Conservation (phyloP, 176 grass and related monocot species). For the Zizania latifolia region DNA sequence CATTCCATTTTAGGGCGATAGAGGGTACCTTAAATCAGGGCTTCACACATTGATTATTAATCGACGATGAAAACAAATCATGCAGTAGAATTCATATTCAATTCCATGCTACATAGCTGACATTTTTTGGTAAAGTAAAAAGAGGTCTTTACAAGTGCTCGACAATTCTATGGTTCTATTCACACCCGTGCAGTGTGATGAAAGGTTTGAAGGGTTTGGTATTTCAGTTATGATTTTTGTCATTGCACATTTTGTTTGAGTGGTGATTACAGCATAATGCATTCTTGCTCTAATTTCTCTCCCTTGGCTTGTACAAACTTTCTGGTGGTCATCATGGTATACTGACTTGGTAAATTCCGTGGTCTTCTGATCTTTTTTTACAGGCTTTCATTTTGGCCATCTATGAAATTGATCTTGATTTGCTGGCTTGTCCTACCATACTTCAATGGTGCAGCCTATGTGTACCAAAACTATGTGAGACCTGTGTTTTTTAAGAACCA, state of each 20-base stretch:
- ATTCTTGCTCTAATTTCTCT: not conserved
- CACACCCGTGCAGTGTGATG: not conserved
- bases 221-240: not conserved
- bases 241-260: not conserved
- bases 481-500: conserved; percentile 49
- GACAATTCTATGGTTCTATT: not conserved
- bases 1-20: not conserved
- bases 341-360: not conserved
- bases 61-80: not conserved
- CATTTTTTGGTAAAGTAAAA: too few species aligned
- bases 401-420: conserved; percentile 57
- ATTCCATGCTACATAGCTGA: not conserved
- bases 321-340: not conserved
- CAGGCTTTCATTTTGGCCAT: conserved; percentile 74
- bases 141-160: not conserved
- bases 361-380: conserved; percentile 15
- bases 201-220: not conserved
- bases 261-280: conserved; percentile 3
- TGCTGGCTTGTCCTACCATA: conserved; percentile 77
- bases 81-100: not conserved
- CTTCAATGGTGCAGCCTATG: conserved; percentile 69
- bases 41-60: not conserved
- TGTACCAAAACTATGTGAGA: conserved; percentile 65
- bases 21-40: not conserved
- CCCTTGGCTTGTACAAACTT: conserved; percentile 5